A percentile compares a stretch with the other conserved stretches of the same genome.
Conservation (phyloP, 192 early-diverging fungal genomes). For the Spinellus fusiger region DNA sequence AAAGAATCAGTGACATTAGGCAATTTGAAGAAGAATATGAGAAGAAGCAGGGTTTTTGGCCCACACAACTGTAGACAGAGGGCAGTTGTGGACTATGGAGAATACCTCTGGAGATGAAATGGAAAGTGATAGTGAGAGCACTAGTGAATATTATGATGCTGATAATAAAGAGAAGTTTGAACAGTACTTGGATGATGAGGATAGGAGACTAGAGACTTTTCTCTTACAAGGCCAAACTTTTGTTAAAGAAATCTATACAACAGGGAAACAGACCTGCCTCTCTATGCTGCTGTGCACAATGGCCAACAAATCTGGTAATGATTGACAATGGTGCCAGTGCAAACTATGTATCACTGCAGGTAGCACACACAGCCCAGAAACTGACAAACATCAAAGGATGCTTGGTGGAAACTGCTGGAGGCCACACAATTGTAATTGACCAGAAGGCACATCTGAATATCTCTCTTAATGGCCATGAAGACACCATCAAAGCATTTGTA, state of each 20-base stretch:
- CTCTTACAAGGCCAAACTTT: neutral
- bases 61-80: neutral
- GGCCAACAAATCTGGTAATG: neutral
- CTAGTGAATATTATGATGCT: neutral
- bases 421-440: neutral
- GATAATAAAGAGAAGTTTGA: neutral
- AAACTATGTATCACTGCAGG: slow-evolving; percentile 3
- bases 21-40: neutral
- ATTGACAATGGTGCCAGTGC: slow-evolving; percentile 4
- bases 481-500: neutral
- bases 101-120: neutral
- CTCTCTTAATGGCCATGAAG: neutral
- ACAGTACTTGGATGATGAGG: neutral
- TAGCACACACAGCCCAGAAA: neutral
- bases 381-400: neutral
- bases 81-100: neutral
- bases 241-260: neutral
- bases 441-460: neutral
- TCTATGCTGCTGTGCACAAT: neutral
- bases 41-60: slow-evolving; percentile 6
- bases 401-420: slow-evolving; percentile 3
- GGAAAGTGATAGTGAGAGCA: neutral
- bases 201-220: neutral
- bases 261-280: neutral
- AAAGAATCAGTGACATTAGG: neutral